phyloP scores from a whole-genome alignment of 2,329 filamentous ascomycete species.

The Penicillium capsulatum region DNA sequence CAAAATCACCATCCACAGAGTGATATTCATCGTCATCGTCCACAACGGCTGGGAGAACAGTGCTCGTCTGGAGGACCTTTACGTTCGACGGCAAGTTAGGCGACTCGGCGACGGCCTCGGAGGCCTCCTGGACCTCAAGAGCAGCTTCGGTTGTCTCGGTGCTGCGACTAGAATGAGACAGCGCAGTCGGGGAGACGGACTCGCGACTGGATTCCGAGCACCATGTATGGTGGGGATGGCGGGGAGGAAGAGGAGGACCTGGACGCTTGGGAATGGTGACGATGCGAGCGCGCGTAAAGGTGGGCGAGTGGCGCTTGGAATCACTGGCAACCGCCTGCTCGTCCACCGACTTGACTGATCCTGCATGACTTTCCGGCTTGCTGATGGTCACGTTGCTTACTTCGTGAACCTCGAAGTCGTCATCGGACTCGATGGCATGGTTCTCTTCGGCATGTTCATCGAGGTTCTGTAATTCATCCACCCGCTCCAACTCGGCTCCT shows the following conservation, averaged over 20 bases:
- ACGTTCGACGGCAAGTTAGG: slow-evolving; percentile 9
- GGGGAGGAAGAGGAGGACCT: slow-evolving; percentile 66
- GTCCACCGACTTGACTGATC: slow-evolving; percentile 17
- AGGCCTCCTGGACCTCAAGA: slow-evolving; percentile 16
- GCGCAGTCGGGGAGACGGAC: slow-evolving; percentile 23
- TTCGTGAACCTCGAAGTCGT: slow-evolving; percentile 38
- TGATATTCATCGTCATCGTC: slow-evolving; percentile 41
- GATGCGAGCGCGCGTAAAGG: slow-evolving; percentile 70
- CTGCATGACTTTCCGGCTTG: slow-evolving; percentile 41
- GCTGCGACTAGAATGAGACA: slow-evolving; percentile 23
- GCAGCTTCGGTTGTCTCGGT: slow-evolving; percentile 20
- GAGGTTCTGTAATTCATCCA: too few relatives aligned
- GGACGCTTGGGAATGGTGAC: slow-evolving; percentile 80
- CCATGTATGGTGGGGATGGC: slow-evolving; percentile 56
- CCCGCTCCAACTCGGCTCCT: too few relatives aligned
- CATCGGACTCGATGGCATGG: slow-evolving; percentile 22
- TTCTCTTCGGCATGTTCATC: slow-evolving; percentile 13
- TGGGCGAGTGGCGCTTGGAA: slow-evolving; percentile 59
- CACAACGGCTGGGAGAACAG: slow-evolving; percentile 13
- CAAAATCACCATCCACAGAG: slow-evolving; percentile 35
- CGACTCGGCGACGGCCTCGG: slow-evolving; percentile 15
- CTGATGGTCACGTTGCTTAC: slow-evolving; percentile 53
- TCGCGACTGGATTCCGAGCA: slow-evolving; percentile 21
- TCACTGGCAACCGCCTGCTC: slow-evolving; percentile 54
- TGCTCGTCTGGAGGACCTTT: slow-evolving; percentile 17